Conservation (phyloP, 2,329 filamentous ascomycete genomes). For the Talaromyces islandicus region DNA sequence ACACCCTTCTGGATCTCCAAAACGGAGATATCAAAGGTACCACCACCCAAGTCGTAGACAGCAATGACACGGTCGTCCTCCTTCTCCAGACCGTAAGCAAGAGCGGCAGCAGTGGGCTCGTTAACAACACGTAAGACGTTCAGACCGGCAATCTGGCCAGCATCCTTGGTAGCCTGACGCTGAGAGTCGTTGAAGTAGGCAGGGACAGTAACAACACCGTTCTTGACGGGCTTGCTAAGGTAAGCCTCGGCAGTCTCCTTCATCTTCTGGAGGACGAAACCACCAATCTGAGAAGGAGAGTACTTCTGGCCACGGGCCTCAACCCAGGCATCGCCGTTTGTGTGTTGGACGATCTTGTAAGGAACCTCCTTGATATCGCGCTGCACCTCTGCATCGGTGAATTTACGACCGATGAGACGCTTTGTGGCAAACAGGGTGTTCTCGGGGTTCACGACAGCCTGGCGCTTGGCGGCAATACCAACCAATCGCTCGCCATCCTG, state of each 20-base stretch:
- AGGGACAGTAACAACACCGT: conserved; percentile 92
- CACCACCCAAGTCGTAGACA: conserved; percentile 96
- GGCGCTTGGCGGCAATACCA: conserved; percentile 94
- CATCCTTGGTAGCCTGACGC: conserved; percentile 96
- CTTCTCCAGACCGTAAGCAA: conserved; percentile 96
- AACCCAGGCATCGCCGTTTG: conserved; percentile 94
- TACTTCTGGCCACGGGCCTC: conserved; percentile 90
- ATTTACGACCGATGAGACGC: conserved; percentile 97
- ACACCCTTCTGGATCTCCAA: conserved; percentile 97
- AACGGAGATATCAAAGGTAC: conserved; percentile 98
- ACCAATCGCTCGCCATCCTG: conserved; percentile 94
- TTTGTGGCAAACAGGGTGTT: conserved; percentile 98
- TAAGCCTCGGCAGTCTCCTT: conserved; percentile 97
- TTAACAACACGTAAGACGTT: conserved; percentile 97
- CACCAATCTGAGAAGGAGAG: conserved; percentile 96
- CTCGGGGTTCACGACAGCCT: conserved; percentile 96
- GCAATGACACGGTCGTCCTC: conserved; percentile 82
- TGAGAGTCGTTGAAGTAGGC: conserved; percentile 99
- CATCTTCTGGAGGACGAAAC: conserved; percentile 96
- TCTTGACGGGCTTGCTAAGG: conserved; percentile 84
- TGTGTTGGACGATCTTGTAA: conserved; percentile 97
- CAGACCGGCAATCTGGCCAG: conserved; percentile 89
- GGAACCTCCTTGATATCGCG: conserved; percentile 95
- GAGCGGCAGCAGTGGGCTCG: conserved; percentile 91
- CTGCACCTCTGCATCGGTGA: conserved; percentile 88